Base-by-base conservation (phyloP, 2,329 filamentous ascomycete species). In the Neobulgaria alba region DNA sequence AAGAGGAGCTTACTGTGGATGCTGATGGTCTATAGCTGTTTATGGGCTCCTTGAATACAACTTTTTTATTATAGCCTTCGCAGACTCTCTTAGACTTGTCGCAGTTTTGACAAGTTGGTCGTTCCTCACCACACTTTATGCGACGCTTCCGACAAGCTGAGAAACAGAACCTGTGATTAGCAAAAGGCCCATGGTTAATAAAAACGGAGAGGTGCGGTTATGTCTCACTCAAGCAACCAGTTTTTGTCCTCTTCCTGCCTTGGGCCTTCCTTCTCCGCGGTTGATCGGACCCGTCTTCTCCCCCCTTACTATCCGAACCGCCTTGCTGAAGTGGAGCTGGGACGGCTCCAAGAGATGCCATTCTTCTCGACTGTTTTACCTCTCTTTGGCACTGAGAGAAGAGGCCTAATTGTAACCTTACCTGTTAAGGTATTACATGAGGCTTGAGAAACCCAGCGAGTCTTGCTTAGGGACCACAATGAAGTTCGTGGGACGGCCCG, bases 111-210 rank as follows among this genome's bases (percentile, higher is more conserved):
- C 40, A 44, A 2, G 74, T 82, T 18, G 86, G 86, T 36, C 82
- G 76, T 55, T 87, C 85, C 61, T 96, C 92, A 47, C 92, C 92
- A 62, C 92, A 98, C 65, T 96, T 98, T 64, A 98, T 96, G 48
- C 92, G 84, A 39, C 92, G 82, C 64, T 85, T 90, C 49, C 92
- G 83, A 65, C 92, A 98, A 43, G 92, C 85, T 89, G 39, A 19
- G 18, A 29, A 14, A 26, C 10, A n/a, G 16, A 36, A 41, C 29
- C 19, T 30, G 10, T 18, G 12, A 33, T 9, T 38, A 19, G 17
- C 15, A 21, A 19, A 19, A 5, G 10, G n/a, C 5, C n/a, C 17
- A 19, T 12, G 12, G 23, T 7, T 7, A 26, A 7, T 35, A 8
- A 10, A 35, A 5, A 10, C n/a, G n/a, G 7, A 35, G 12, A 19